Conservation (phyloP, 805 yeast genomes). For the Jamesozyma rosinii region DNA sequence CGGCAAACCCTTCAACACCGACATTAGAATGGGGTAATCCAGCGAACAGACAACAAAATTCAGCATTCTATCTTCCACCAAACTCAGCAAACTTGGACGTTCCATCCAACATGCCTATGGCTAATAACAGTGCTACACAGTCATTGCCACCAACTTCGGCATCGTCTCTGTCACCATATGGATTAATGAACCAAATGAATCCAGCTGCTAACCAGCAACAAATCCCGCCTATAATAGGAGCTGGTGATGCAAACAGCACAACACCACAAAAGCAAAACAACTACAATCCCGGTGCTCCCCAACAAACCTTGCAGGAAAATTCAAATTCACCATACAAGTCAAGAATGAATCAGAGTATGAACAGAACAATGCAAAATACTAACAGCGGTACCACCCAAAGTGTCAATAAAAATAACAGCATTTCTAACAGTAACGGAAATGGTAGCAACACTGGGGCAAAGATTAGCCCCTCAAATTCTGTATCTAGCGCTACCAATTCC, state of each 20-base stretch:
- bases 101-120: conserved; percentile 3
- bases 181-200: conserved; percentile 8
- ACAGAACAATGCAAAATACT: neutral
- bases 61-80: conserved; percentile 8
- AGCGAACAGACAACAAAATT: conserved; percentile 10
- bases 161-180: conserved; percentile 13
- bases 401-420: neutral
- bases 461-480: conserved; percentile 3
- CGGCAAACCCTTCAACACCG: conserved; percentile 27
- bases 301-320: neutral
- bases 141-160: conserved; percentile 11
- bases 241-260: neutral
- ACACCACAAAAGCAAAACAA: conserved; percentile 1
- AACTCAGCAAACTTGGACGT: conserved; percentile 16
- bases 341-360: neutral
- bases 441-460: neutral
- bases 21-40: conserved; percentile 25
- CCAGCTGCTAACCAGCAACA: neutral
- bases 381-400: neutral
- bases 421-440: neutral
- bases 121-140: conserved; percentile 1
- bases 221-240: conserved; percentile 1
- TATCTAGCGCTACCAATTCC: conserved; percentile 11
- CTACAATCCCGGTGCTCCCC: neutral
- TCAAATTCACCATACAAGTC: conserved; percentile 3